Conservation (phyloP, 2,329 filamentous ascomycete species). For the Stenocarpella maydis region DNA sequence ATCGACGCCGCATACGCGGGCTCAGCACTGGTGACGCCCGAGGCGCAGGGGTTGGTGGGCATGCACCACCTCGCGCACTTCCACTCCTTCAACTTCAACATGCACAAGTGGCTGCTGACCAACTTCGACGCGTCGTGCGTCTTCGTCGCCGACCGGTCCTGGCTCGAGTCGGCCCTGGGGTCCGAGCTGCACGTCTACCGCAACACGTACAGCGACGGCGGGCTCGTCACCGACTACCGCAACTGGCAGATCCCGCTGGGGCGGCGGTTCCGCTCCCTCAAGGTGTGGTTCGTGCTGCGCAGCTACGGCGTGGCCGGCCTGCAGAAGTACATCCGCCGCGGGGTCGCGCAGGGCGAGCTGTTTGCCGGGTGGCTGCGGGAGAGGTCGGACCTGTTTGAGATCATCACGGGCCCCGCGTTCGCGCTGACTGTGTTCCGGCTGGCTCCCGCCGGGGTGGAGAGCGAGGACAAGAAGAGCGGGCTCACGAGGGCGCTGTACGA, state of each 20-base stretch:
- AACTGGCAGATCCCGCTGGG: conserved; percentile 98
- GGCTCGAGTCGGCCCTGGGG: conserved; percentile 79
- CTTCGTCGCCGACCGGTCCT: conserved; percentile 76
- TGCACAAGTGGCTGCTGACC: conserved; percentile 96
- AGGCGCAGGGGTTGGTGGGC: conserved; percentile 64
- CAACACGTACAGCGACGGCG: conserved; percentile 81
- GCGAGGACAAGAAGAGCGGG: conserved; percentile 65
- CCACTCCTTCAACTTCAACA: conserved; percentile 93
- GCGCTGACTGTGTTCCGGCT: conserved; percentile 81
- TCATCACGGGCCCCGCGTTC: conserved; percentile 79
- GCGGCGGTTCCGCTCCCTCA: conserved; percentile 84
- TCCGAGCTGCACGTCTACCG: conserved; percentile 72
- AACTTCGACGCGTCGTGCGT: conserved; percentile 90
- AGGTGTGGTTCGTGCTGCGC: conserved; percentile 94
- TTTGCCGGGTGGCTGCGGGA: conserved; percentile 69
- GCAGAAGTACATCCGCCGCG: conserved; percentile 74
- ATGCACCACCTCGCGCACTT: conserved; percentile 71
- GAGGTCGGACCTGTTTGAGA: conserved; percentile 75
- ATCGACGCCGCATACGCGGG: conserved; percentile 94
- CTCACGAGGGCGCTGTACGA: conserved; percentile 81
- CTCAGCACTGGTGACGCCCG: conserved; percentile 81
- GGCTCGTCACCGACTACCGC: conserved; percentile 90
- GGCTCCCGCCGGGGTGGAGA: conserved; percentile 47
- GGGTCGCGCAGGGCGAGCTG: conserved; percentile 72
- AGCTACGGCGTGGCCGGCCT: conserved; percentile 78